Conservation (phyloP, 2,329 filamentous ascomycete genomes). For the Cladosporium sp. region DNA sequence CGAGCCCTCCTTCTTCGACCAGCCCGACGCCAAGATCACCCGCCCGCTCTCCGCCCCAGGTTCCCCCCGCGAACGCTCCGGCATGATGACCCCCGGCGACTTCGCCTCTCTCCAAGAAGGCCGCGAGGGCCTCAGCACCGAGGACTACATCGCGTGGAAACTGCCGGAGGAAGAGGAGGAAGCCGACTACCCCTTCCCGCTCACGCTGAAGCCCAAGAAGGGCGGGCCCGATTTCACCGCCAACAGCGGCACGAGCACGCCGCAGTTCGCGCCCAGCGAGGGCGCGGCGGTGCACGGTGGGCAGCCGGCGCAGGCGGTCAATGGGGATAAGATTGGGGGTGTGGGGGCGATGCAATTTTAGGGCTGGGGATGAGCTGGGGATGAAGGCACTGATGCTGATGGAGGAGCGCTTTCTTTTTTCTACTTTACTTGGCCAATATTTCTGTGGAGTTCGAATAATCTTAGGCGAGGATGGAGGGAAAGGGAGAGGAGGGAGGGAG, state of each 20-base stretch:
- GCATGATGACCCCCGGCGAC: conserved; percentile 99
- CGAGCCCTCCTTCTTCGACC: conserved; percentile 86
- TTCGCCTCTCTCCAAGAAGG: conserved; percentile 96
- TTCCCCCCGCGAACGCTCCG: conserved; percentile 81
- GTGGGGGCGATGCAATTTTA: conserved; percentile 7
- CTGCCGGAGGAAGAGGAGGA: conserved; percentile 78
- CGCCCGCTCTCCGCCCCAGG: conserved; percentile 91
- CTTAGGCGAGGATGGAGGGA: too few species aligned
- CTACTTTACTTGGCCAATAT: too few species aligned
- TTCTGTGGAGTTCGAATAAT: too few species aligned
- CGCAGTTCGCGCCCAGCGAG: conserved; percentile 1
- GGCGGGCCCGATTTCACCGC: background rate
- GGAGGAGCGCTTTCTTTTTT: too few species aligned
- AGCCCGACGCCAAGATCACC: conserved; percentile 84
- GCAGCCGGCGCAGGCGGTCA: conserved; percentile 3
- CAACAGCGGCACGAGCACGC: conserved; percentile 4
- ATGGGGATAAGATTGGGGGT: background rate
- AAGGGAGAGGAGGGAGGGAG: too few species aligned
- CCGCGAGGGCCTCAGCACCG: conserved; percentile 85
- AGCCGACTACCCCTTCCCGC: conserved; percentile 69
- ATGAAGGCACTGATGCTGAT: too few species aligned
- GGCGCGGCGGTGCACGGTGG: conserved; percentile 5
- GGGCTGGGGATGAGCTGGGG: background rate
- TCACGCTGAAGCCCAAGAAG: conserved; percentile 53
- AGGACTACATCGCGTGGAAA: conserved; percentile 98